phyloP scores from a whole-genome alignment of 331 rosid genomes.

The Phaseolus coccineus region DNA sequence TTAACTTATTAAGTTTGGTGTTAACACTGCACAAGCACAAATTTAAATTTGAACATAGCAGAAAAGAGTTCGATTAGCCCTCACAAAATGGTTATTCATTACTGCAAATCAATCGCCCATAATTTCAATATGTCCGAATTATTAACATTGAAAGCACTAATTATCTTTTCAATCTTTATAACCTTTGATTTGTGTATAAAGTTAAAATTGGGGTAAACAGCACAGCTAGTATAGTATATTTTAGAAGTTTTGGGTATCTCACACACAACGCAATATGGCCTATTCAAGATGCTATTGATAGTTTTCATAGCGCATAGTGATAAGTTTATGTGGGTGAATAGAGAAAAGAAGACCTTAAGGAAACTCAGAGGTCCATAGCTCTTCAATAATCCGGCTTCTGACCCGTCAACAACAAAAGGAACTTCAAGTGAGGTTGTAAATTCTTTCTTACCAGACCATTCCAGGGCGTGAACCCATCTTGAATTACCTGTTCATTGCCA shows the following conservation, averaged over 20 bases:
- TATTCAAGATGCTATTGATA: constrained; percentile 27
- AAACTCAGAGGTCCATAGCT: constrained; percentile 78
- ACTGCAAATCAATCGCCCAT: neutral
- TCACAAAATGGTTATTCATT: neutral
- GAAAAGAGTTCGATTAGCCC: neutral
- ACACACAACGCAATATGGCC: neutral
- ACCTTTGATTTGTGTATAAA: constrained; percentile 10
- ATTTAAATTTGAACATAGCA: neutral
- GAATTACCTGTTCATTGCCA: constrained; percentile 72
- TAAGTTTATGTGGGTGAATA: neutral
- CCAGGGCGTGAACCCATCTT: constrained; percentile 96
- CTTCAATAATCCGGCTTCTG: constrained; percentile 82
- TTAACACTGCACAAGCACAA: constrained; percentile 4
- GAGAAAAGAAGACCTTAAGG: constrained; percentile 71
- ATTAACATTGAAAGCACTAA: neutral
- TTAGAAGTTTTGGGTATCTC: constrained; percentile 10
- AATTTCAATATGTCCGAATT: constrained; percentile 13
- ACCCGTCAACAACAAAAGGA: constrained; percentile 72
- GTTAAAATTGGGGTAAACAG: constrained; percentile 17
- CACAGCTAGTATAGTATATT: neutral
- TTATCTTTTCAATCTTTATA: neutral
- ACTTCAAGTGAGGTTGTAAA: constrained; percentile 68
- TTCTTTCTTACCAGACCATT: constrained; percentile 89
- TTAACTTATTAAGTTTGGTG: neutral
- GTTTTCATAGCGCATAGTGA: constrained; percentile 4